These are phyloP conservation scores for Cyberlindnera americana DNA, from an alignment of 805 yeast genomes.

Conservation along the genomic window DNA sequence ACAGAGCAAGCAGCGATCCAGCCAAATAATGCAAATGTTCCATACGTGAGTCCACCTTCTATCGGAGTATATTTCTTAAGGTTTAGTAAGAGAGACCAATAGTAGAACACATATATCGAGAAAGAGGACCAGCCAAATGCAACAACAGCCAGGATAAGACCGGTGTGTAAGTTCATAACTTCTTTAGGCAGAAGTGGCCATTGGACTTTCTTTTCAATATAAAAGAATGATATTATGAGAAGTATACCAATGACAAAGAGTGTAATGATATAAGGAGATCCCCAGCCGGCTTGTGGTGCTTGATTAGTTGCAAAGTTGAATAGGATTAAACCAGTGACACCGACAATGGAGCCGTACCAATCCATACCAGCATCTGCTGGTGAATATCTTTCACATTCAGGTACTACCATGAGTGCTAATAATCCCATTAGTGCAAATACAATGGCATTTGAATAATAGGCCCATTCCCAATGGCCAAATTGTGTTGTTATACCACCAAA, in stretches of 20 bases:
- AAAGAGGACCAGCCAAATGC: constrained; percentile 75
- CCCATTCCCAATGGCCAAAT: constrained; percentile 47
- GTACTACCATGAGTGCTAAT: constrained; percentile 34
- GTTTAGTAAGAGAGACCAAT: constrained; percentile 47
- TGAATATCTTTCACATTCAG: constrained; percentile 25
- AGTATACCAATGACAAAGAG: constrained; percentile 49
- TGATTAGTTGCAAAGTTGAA: constrained; percentile 73
- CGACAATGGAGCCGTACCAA: constrained; percentile 49
- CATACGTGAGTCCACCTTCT: constrained; percentile 38
- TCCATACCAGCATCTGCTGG: constrained; percentile 36
- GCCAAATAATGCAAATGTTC: constrained; percentile 50
- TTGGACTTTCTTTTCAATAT: constrained; percentile 39
- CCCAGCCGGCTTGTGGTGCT: constrained; percentile 73
- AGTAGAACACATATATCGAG: constrained; percentile 69
- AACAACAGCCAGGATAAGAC: constrained; percentile 47
- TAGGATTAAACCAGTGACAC: constrained; percentile 56
- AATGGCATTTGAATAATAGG: constrained; percentile 40
- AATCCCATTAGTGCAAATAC: constrained; percentile 31
- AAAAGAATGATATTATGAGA: constrained; percentile 42
- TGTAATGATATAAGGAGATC: constrained; percentile 50
- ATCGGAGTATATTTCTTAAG: constrained; percentile 46
- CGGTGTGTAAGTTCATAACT: constrained; percentile 42
- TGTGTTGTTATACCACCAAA: constrained; percentile 48
- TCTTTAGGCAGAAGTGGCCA: constrained; percentile 54
- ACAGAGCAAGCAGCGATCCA: constrained; percentile 50